phyloP scores from a whole-genome alignment of 2,329 filamentous ascomycete species.

The Diaporthe sp. region DNA sequence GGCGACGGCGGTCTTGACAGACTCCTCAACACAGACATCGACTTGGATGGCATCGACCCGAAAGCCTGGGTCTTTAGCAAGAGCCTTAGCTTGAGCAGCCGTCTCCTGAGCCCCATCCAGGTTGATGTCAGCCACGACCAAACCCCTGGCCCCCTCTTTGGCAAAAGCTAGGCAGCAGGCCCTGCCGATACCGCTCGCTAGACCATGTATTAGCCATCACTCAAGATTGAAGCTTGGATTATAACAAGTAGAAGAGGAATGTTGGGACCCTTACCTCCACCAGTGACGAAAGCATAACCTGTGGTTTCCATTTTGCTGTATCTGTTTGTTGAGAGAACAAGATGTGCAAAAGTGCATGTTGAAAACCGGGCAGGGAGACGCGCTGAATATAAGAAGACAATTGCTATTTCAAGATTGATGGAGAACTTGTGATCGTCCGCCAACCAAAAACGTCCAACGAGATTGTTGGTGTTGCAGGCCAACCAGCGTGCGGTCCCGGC shows the following conservation, averaged over 20 bases:
- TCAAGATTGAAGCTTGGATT: neutral
- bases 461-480: neutral
- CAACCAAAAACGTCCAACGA: neutral
- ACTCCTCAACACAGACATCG: conserved; percentile 21
- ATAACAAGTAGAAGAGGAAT: neutral
- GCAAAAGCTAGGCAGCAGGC: conserved; percentile 30
- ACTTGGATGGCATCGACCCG: conserved; percentile 9
- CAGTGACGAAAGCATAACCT: conserved; percentile 33
- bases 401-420: neutral
- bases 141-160: conserved; percentile 5
- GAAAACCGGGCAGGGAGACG: neutral
- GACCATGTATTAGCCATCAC: neutral
- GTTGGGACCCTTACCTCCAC: conserved; percentile 12
- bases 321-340: conserved; percentile 35
- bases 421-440: neutral
- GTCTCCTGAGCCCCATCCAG: conserved; percentile 19
- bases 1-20: conserved; percentile 3
- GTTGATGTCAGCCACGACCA: conserved; percentile 35
- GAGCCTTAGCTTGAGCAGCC: neutral
- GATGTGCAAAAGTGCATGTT: neutral
- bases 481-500: neutral
- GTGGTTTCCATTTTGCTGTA: conserved; percentile 22
- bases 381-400: neutral
- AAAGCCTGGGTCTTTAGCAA: neutral
- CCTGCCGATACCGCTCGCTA: conserved; percentile 32